Evolutionary conservation across 2,329 filamentous ascomycete genomes (phyloP).

Genomic region (Penicillium hesseltinei): DNA sequence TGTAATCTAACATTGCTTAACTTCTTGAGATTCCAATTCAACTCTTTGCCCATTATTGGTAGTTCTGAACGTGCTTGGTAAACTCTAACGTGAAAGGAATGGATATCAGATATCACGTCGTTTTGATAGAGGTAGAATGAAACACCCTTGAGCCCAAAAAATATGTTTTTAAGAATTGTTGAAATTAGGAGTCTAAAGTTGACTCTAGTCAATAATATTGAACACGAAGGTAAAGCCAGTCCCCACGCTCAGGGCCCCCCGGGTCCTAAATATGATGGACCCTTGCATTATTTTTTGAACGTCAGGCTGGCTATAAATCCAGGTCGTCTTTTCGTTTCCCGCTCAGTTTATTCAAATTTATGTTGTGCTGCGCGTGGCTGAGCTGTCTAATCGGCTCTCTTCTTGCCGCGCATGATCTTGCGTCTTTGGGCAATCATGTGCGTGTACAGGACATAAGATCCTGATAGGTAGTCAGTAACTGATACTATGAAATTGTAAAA

Average conservation of each 20-base stretch:
- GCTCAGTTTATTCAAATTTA: not conserved
- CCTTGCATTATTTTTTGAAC: not conserved
- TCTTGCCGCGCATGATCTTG: slow-evolving; percentile 70
- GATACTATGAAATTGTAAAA: not conserved
- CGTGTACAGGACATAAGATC: slow-evolving; percentile 79
- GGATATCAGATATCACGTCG: not conserved
- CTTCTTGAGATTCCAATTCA: not conserved
- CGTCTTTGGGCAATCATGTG: slow-evolving; percentile 92
- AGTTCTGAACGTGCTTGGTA: too few relatives aligned
- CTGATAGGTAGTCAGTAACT: slow-evolving; percentile 42
- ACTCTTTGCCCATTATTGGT: too few relatives aligned
- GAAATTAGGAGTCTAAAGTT: not conserved
- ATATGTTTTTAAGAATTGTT: not conserved
- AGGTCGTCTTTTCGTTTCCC: not conserved
- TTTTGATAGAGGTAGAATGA: not conserved
- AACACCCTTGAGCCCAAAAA: not conserved
- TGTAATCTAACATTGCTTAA: not conserved
- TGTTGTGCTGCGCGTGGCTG: not conserved
- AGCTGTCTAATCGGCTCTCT: slow-evolving; percentile 38
- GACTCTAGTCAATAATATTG: not conserved
- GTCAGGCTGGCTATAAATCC: not conserved
- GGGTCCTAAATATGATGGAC: not conserved
- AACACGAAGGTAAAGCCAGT: not conserved
- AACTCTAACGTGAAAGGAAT: not conserved
- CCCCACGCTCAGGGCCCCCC: not conserved